Conservation (phyloP, 352 stramenopile species). For the Phytophthora sp. region DNA sequence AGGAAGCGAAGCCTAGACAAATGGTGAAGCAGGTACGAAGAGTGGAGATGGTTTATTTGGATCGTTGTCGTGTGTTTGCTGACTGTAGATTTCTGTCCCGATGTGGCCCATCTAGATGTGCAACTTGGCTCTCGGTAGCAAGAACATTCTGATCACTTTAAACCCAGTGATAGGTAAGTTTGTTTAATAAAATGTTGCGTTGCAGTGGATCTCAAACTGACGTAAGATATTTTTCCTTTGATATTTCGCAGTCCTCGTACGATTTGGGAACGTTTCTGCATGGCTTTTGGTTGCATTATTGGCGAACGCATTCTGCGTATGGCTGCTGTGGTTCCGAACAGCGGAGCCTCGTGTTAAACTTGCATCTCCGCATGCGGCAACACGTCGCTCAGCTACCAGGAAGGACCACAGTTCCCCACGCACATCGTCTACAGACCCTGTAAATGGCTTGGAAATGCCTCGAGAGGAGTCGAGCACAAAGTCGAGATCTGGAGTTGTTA, state of each 20-base stretch:
- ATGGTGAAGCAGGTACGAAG: conserved; percentile 18
- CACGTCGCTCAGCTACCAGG: background rate
- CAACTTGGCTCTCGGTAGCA: conserved; percentile 28
- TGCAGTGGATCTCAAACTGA: too few species aligned
- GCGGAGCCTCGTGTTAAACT: conserved; percentile 2
- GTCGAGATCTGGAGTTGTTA: background rate
- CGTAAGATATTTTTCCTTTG: background rate
- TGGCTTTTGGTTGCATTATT: conserved; percentile 37
- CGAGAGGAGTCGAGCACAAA: conserved; percentile 22
- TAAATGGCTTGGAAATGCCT: background rate
- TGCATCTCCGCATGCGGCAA: background rate
- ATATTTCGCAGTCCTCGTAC: conserved; percentile 47
- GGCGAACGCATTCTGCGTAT: conserved; percentile 50
- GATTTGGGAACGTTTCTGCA: conserved; percentile 42
- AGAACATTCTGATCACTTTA: conserved; percentile 40
- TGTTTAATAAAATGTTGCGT: background rate
- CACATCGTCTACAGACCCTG: conserved; percentile 7
- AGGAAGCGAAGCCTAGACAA: conserved; percentile 5
- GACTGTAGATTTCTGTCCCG: background rate
- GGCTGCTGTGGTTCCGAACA: conserved; percentile 50
- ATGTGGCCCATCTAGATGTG: conserved; percentile 19
- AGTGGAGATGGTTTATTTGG: background rate
- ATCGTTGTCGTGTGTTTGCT: background rate
- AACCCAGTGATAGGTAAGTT: conserved; percentile 51
- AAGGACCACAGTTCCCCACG: conserved; percentile 7